phyloP scores from a whole-genome alignment of 2,329 filamentous ascomycete genomes.

The Nigrospora osmanthi region DNA sequence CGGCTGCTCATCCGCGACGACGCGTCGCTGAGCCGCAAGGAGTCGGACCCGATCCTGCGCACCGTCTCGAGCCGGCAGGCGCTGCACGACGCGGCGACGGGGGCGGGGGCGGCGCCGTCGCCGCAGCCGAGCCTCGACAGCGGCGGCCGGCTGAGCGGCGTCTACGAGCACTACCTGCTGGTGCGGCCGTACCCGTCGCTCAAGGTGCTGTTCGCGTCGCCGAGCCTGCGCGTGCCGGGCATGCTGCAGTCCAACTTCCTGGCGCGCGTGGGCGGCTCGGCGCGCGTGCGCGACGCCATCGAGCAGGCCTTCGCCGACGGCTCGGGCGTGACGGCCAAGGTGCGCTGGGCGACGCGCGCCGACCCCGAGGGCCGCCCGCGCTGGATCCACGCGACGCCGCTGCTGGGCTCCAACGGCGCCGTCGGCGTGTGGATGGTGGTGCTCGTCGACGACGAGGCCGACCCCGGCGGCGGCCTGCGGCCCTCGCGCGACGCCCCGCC shows the following conservation, averaged over 20 bases:
- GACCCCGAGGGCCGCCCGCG: constrained; percentile 52
- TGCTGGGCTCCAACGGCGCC: constrained; percentile 56
- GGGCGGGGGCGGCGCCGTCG: neutral
- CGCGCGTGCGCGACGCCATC: constrained; percentile 38
- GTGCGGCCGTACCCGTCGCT: constrained; percentile 59
- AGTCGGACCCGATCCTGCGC: constrained; percentile 5
- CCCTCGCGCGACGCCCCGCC: constrained; percentile 13
- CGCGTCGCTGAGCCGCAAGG: constrained; percentile 10
- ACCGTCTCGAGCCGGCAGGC: too few species aligned
- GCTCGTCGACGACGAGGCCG: constrained; percentile 56
- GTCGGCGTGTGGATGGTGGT: constrained; percentile 77
- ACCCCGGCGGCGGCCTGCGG: neutral
- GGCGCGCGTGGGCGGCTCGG: constrained; percentile 42
- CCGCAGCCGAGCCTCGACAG: constrained; percentile 1
- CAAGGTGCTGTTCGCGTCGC: constrained; percentile 61
- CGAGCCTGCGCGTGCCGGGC: constrained; percentile 57
- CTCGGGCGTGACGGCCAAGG: constrained; percentile 65
- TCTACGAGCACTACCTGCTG: constrained; percentile 53
- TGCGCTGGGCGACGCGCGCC: constrained; percentile 50
- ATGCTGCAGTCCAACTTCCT: constrained; percentile 56
- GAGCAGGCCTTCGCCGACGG: constrained; percentile 57
- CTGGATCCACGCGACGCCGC: constrained; percentile 73
- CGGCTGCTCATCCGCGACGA: constrained; percentile 32
- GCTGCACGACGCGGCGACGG: neutral
- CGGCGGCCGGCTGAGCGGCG: constrained; percentile 27